phyloP scores from a whole-genome alignment of 495 filamentous ascomycete species.

The Penicillium macrosclerotiorum region DNA sequence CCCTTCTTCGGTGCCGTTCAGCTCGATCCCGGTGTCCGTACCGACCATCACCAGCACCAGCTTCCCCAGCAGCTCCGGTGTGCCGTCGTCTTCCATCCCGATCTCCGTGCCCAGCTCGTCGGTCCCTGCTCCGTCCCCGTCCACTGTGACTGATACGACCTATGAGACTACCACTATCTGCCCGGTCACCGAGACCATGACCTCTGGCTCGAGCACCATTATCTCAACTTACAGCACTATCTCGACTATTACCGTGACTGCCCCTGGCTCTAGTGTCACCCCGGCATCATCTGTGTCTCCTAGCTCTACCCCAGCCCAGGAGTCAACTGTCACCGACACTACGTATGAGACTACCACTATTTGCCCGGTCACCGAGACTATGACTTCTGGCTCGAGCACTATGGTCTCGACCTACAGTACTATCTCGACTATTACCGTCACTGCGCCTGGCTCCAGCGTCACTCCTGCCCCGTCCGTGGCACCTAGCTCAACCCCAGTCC shows the following conservation, averaged over 20 bases:
- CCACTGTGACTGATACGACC: neutral
- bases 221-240: neutral
- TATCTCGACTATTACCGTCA: neutral
- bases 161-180: constrained; percentile 1
- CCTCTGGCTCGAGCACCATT: neutral
- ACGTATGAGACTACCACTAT: constrained; percentile 1
- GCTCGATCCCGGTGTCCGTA: neutral
- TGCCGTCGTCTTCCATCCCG: neutral
- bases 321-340: neutral
- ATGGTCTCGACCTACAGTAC: neutral
- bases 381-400: neutral
- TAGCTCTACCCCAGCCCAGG: neutral
- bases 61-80: neutral
- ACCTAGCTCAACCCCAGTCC: neutral
- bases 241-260: constrained; percentile 1
- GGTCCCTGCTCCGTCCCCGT: neutral
- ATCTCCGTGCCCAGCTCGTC: neutral
- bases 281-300: neutral
- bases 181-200: neutral
- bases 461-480: neutral
- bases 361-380: neutral
- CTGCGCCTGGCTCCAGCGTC: neutral
- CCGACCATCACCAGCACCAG: neutral
- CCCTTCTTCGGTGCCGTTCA: neutral
- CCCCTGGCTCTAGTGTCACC: neutral